Base-by-base conservation (phyloP, 176 grass and related monocot species). In the Eragrostis nindensis region DNA sequence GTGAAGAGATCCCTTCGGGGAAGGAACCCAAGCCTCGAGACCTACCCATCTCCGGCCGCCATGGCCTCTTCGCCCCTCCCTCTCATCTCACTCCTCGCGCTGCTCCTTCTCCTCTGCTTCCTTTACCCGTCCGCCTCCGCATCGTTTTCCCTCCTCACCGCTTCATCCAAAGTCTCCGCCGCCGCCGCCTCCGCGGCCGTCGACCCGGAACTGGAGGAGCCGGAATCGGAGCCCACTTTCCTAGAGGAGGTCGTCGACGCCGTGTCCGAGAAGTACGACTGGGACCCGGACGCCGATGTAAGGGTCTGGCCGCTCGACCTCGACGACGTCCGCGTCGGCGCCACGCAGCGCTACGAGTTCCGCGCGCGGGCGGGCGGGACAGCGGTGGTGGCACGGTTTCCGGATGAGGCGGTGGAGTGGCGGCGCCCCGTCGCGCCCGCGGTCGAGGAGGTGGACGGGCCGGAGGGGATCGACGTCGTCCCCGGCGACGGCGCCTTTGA, bases 351-450 rank as follows among this genome's bases (percentile, higher is more conserved):
- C 29, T 95, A 93, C 82, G 86, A 95, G 89, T 88, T 99, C 86
- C 75, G 75, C 61, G 90, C 81, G 18, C 87, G 80, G 12, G 79
- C 62, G 17, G 90, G 88, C n/a, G 52, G n/a, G 63, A 66, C 62
- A 17, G 25, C 61, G 19, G 61, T 76, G 46, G 56, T 66, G 48
- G 60, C 60, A 59, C 70, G 76, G 68, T 67, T 93, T 56, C 39
- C 89, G 30, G 96, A 95, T 56, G 92, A 91, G 18, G 46, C 63
- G 32, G 82, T 91, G 11, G 19, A 80, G 71, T 99, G 96, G 96
- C 68, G 26, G 38, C 83, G 40, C 49, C 66, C 68, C 29, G 40
- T 9, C 36, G 62, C 70, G 4, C 84, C 83, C 5, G 86, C 73
- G 11, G 76, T 87, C 27, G 90, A 91, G 82, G 86, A 89, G 81